A percentile compares a stretch with the other conserved stretches of the same genome.
Evolutionary conservation across 306 rosid species (phyloP).

Genomic region (Bauhinia variegata): DNA sequence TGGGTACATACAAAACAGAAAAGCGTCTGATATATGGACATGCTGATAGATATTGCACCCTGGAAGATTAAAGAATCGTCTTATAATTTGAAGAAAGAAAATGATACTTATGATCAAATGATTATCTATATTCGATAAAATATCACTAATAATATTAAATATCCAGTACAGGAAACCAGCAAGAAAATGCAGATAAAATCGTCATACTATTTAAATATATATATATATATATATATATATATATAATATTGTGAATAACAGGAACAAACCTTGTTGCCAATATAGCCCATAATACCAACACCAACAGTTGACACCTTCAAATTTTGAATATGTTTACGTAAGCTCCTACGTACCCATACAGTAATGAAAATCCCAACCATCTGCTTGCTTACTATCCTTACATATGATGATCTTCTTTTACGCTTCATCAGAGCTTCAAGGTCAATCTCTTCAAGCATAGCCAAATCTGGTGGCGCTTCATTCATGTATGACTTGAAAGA

Average conservation of each 20-base stretch:
- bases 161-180: constrained; percentile 20
- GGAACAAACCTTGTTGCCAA: constrained; percentile 86
- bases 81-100: constrained; percentile 29
- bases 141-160: constrained; percentile 14
- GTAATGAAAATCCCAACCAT: constrained; percentile 94
- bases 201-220: too few relatives aligned
- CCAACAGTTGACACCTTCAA: constrained; percentile 90
- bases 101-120: not conserved
- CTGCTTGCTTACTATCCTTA: constrained; percentile 90
- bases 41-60: constrained; percentile 92
- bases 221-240: too few relatives aligned
- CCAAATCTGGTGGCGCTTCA: constrained; percentile 50
- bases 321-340: constrained; percentile 88
- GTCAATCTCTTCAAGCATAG: constrained; percentile 70
- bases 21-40: constrained; percentile 86
- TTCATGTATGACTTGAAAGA: constrained; percentile 64
- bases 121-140: constrained; percentile 1
- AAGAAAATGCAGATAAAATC: constrained; percentile 15
- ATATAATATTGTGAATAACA: constrained; percentile 19
- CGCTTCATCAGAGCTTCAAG: constrained; percentile 79
- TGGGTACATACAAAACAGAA: constrained; percentile 93
- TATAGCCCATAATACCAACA: constrained; percentile 97
- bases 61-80: constrained; percentile 46
- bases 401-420: constrained; percentile 72
- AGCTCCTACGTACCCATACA: constrained; percentile 83